Evolutionary conservation across 352 stramenopile species (phyloP).

Genomic region (Pythium brachiatum): DNA sequence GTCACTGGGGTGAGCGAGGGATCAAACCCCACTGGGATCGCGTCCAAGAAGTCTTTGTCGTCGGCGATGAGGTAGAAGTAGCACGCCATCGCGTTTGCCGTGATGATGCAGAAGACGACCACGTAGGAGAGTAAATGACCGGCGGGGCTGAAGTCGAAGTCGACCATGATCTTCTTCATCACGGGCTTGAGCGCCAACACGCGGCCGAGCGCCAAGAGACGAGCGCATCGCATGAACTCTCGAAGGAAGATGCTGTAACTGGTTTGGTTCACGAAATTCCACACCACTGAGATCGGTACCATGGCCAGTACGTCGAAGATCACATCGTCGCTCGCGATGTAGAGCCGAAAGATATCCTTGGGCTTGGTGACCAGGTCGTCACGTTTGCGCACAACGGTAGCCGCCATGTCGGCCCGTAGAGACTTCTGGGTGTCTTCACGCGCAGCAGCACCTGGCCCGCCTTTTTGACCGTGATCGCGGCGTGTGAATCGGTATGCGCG

Average conservation of each 20-base stretch:
- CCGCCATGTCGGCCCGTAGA: constrained; percentile 5
- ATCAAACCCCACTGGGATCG: constrained; percentile 31
- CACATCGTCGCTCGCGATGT: constrained; percentile 32
- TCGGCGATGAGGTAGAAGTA: constrained; percentile 63
- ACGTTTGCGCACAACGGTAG: not conserved
- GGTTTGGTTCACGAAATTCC: constrained; percentile 53
- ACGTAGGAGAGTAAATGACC: constrained; percentile 46
- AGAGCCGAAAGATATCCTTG: constrained; percentile 26
- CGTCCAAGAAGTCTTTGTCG: constrained; percentile 41
- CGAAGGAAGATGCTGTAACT: constrained; percentile 27
- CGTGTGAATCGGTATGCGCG: constrained; percentile 42
- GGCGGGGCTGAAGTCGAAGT: constrained; percentile 36
- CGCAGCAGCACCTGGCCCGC: not conserved
- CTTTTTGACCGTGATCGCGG: not conserved
- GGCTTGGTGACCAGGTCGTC: constrained; percentile 14
- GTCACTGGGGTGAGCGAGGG: constrained; percentile 24
- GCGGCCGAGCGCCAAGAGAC: constrained; percentile 43
- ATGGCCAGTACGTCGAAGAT: constrained; percentile 30
- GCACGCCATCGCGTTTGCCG: constrained; percentile 47
- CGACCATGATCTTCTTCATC: constrained; percentile 45
- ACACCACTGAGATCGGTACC: constrained; percentile 41
- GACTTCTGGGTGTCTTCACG: constrained; percentile 12
- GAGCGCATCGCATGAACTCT: constrained; percentile 36
- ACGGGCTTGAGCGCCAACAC: constrained; percentile 34
- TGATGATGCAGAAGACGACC: constrained; percentile 37